These are phyloP conservation scores for Fraxinus pennsylvanica DNA, from an alignment of 257 asterid genomes.

Conservation along the genomic window DNA sequence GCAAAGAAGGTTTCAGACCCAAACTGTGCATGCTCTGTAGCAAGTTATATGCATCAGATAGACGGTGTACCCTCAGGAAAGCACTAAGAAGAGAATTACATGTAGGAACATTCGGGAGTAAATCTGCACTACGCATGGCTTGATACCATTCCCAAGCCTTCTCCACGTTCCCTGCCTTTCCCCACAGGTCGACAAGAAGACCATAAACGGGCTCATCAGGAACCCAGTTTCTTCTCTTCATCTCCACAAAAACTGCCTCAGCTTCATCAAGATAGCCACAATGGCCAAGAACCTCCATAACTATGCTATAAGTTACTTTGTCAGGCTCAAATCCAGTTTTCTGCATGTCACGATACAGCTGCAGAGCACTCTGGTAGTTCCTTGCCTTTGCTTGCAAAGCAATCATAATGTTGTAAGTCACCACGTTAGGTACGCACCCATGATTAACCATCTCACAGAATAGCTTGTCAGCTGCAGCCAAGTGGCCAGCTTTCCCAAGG, in stretches of 20 bases:
- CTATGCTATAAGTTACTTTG: slow-evolving; percentile 87
- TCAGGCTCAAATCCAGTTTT: slow-evolving; percentile 89
- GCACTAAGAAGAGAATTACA: slow-evolving; percentile 93
- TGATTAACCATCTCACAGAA: slow-evolving; percentile 86
- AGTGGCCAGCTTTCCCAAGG: slow-evolving; percentile 89
- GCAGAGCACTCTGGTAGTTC: slow-evolving; percentile 73
- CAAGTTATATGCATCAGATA: slow-evolving; percentile 70
- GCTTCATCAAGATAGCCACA: slow-evolving; percentile 94
- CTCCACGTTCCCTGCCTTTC: slow-evolving; percentile 85
- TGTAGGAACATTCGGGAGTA: slow-evolving; percentile 89
- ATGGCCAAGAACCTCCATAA: slow-evolving; percentile 97
- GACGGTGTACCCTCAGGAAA: slow-evolving; percentile 84
- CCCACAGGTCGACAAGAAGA: slow-evolving; percentile 91
- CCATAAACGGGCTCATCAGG: slow-evolving; percentile 97
- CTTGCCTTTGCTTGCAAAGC: slow-evolving; percentile 92
- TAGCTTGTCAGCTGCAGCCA: slow-evolving; percentile 71
- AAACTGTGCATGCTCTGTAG: slow-evolving; percentile 72
- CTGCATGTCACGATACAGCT: slow-evolving; percentile 89
- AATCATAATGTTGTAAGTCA: slow-evolving; percentile 90
- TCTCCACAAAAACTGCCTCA: slow-evolving; percentile 78
- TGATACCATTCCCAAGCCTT: slow-evolving; percentile 91
- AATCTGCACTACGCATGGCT: slow-evolving; percentile 79
- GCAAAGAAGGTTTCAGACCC: slow-evolving; percentile 79
- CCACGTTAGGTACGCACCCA: slow-evolving; percentile 86
- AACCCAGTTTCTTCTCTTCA: slow-evolving; percentile 86